Conservation (phyloP, 108 stramenopile species). For the Seminavis robusta region DNA sequence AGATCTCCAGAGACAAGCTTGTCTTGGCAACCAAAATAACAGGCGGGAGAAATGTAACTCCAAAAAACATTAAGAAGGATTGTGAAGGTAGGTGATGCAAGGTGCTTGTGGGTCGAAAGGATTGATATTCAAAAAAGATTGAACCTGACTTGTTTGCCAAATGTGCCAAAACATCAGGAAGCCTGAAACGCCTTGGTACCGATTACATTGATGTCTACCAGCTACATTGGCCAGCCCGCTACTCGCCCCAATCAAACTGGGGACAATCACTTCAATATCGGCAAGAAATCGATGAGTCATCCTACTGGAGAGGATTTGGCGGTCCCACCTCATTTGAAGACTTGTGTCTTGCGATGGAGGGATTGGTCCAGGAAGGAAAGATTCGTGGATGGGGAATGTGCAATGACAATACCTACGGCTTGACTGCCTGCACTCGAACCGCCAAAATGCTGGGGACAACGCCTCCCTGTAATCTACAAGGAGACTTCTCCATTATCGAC, state of each 20-base stretch:
- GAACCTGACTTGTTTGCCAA: slow-evolving; percentile 25
- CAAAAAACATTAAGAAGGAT: slow-evolving; percentile 40
- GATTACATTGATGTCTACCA: slow-evolving; percentile 88
- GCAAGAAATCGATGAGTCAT: slow-evolving; percentile 46
- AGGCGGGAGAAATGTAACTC: slow-evolving; percentile 70
- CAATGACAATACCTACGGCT: slow-evolving; percentile 89
- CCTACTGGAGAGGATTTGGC: slow-evolving; percentile 59
- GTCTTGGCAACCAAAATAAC: slow-evolving; percentile 90
- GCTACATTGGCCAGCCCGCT: slow-evolving; percentile 85
- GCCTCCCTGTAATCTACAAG: slow-evolving; percentile 80
- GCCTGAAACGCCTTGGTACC: slow-evolving; percentile 67
- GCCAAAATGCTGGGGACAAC: slow-evolving; percentile 76
- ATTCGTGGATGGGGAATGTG: slow-evolving; percentile 89
- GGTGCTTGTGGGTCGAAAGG: slow-evolving; percentile 1
- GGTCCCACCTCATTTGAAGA: slow-evolving; percentile 85
- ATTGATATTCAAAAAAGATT: slow-evolving; percentile 21
- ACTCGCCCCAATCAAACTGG: slow-evolving; percentile 87
- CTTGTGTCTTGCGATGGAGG: slow-evolving; percentile 75
- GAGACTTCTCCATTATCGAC: slow-evolving; percentile 80
- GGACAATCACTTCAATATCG: slow-evolving; percentile 80
- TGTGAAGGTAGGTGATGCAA: slow-evolving; percentile 7
- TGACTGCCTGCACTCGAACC: slow-evolving; percentile 77
- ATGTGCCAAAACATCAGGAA: slow-evolving; percentile 32
- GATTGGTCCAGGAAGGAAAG: slow-evolving; percentile 77
- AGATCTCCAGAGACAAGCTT: slow-evolving; percentile 57